Base-by-base conservation (phyloP, 768 basidiomycete species). In the Galerina sulciceps region DNA sequence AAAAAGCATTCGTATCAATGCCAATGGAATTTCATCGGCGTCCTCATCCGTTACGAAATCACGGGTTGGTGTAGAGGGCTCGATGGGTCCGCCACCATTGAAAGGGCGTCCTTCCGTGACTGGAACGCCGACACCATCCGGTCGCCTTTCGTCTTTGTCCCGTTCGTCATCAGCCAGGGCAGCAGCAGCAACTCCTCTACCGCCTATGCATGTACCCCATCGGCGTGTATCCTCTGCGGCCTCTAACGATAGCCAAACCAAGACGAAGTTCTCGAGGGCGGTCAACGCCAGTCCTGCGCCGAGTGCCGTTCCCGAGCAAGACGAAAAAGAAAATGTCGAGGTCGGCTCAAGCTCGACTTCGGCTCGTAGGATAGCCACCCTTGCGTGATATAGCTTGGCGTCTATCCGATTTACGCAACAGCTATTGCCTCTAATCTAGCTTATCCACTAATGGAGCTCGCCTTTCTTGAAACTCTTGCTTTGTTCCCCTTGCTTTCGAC, bases 271-370 rank as follows among this genome's bases (percentile, higher is more conserved):
- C 38, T 38, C 69, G 15, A 73, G 73, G 55, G 70, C 72, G 49
- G 65, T 75, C 17, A 75, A 65, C 50, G 65, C 71, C 10, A 79
- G 75, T 55, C 74, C 76, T 10, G 67, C 72, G 43, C 71, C 78
- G 14, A 81, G 77, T 59, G 54, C 59, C 43, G 64, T 75, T 23
- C 69, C 73, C 10, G 81, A 82, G 69, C 65, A 72, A 35, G 80
- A 82, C 53, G 86, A 87, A 67, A 88, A 87, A 73, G 86, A 87
- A 73, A 88, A 88, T 61, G 67, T 82, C 54, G 75, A 76, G 59
- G 23, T 38, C 41, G 49, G 40, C n/a, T 35, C 26, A 15, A 60
- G 46, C 36, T 62, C 67, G 42, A 62, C 59, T 37, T 41, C 60
- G 31, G 59, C 69, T 8, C 70, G 67, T 58, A 68, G 71, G 67